Evolutionary conservation across 1,284 basidiomycete genomes (phyloP), one percentile per base, ranked within the genome.

Genomic region (Omphalotus olearius): DNA sequence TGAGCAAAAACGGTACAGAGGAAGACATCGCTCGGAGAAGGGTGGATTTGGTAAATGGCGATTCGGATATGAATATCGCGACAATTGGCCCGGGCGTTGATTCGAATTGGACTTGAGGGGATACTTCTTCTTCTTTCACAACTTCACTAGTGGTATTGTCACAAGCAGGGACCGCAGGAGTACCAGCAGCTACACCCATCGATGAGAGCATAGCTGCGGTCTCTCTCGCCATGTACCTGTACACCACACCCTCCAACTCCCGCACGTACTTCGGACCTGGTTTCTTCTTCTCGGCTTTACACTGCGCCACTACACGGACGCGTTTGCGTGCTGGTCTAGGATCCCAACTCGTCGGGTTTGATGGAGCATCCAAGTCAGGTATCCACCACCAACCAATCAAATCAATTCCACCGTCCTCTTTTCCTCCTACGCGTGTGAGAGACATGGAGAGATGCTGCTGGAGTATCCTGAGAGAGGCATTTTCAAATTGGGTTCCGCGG

Each of bases 311-410:
- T n/a, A 96, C 77, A 33, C 92, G 83, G 1, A 93, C 88, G 74
- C 38, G 69, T 63, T 23, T 71, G 65, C 39, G 7, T 11, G 57
- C 9, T 45, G 55, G 46, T 11, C 16, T 16, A n/a, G 17, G 4
- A 47, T 6, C 18, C 23, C 25, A 46, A 7, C 20, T 47, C 28
- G 49, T 45, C 36, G 45, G 55, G 7, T 40, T 40, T 53, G 6
- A 60, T 52, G 7, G 13, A 16, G 30, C 16, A 17, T 43, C 33
- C 55, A 59, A 17, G 41, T 53, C 40, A 11, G 91, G 90, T 2
- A 94, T 70, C 82, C 85, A 90, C 93, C 93, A 96, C 90, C 91
- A 95, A 2, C 93, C 93, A 42, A 85, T 68, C n/a, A 96, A 72
- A 67, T 97, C 93, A 42, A 96, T 73, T 0, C 93, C 93, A 6